Conservation (phyloP, 73 alveolate species). For the Durusdinium trenchii region DNA sequence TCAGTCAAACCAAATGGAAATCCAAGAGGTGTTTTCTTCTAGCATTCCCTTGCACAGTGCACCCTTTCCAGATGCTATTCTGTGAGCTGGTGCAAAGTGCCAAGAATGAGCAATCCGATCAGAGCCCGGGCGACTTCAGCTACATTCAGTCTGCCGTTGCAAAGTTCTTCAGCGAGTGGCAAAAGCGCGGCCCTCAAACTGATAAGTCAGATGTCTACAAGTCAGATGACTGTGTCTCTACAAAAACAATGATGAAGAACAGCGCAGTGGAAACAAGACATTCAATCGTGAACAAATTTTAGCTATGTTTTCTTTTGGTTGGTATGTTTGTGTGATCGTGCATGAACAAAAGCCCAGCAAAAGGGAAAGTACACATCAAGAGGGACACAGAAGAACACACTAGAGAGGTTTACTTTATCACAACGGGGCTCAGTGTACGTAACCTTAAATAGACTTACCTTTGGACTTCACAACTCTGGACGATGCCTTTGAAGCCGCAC, state of each 20-base stretch:
- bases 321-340: not conserved
- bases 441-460: no score
- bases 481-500: no score
- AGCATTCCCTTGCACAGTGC: not conserved
- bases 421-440: no score
- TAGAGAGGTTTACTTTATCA: not conserved
- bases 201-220: not conserved
- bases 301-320: not conserved
- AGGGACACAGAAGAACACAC: not conserved
- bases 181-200: not conserved
- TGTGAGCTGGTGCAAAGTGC: slow-evolving; percentile 17
- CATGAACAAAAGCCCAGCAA: no score
- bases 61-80: not conserved
- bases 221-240: not conserved
- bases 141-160: not conserved
- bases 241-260: not conserved
- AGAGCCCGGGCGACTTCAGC: not conserved
- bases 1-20: not conserved
- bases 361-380: not conserved
- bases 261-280: not conserved
- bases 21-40: not conserved
- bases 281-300: not conserved
- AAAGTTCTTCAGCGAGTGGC: not conserved
- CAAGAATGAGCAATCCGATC: not conserved
- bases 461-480: no score